Conservation (phyloP, 139 green algal genomes). For the Volvox africanus region DNA sequence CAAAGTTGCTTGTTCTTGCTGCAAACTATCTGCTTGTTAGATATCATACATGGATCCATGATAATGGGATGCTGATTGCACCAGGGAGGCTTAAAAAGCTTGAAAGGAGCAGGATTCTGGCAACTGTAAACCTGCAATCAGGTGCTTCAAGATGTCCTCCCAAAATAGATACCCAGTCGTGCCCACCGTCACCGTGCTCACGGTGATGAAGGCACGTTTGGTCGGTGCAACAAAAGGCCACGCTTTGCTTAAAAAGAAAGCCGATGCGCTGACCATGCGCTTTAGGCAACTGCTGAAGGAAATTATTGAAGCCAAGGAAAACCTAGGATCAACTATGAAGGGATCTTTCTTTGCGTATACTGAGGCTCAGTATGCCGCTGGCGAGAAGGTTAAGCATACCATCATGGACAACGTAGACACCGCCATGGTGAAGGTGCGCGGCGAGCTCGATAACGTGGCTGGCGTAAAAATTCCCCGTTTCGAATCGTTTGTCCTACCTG, state of each 20-base stretch:
- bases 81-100: no score
- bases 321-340: conserved; percentile 89
- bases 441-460: conserved; percentile 95
- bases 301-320: conserved; percentile 95
- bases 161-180: conserved; percentile 75
- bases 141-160: conserved; percentile 54
- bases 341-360: conserved; percentile 93
- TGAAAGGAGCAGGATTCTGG: no score
- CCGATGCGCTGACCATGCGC: conserved; percentile 95
- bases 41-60: no score
- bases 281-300: conserved; percentile 83
- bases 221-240: conserved; percentile 91
- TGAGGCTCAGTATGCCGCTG: conserved; percentile 95
- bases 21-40: no score
- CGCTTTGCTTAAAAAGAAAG: conserved; percentile 99
- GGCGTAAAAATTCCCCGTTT: conserved; percentile 98
- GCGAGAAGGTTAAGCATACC: conserved; percentile 95
- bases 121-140: background rate
- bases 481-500: conserved; percentile 69
- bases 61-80: no score
- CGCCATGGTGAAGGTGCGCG: conserved; percentile 58
- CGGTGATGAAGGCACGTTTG: conserved; percentile 90
- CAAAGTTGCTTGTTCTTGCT: no score
- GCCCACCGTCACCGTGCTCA: conserved; percentile 93
- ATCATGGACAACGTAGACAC: conserved; percentile 89